Percentiles rank a stretch among this genome's conserved stretches.
These are phyloP conservation scores for Galerina marginata DNA, from an alignment of 768 basidiomycete species.

Conservation along the genomic window DNA sequence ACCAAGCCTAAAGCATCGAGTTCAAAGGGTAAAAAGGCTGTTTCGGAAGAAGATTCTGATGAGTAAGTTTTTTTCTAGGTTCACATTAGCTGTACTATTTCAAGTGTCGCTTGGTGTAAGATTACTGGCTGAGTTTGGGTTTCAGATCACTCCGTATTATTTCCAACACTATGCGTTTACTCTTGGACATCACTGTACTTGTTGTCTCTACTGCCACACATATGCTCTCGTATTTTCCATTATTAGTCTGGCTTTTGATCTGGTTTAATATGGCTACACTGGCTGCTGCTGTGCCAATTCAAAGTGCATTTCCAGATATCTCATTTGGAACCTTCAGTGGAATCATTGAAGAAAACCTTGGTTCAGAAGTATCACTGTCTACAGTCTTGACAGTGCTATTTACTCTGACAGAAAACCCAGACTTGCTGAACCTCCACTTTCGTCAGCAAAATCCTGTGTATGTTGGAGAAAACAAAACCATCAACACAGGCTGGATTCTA, in stretches of 20 bases:
- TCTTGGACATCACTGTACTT: not conserved
- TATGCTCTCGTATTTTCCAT: not conserved
- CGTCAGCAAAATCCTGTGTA: slow-evolving; percentile 8
- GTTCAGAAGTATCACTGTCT: slow-evolving; percentile 16
- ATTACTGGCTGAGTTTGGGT: too few relatives aligned
- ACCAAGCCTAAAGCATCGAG: too few relatives aligned
- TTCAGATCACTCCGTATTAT: not conserved
- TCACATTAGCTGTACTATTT: too few relatives aligned
- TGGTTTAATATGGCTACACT: not conserved
- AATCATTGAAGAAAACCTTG: slow-evolving; percentile 19
- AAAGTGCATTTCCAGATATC: slow-evolving; percentile 18
- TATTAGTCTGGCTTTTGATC: not conserved
- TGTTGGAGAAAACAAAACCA: not conserved
- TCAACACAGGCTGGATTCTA: not conserved
- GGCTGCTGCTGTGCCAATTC: not conserved
- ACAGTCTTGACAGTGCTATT: slow-evolving; percentile 23
- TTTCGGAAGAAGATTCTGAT: too few relatives aligned
- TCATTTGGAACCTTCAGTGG: slow-evolving; percentile 18
- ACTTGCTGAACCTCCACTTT: slow-evolving; percentile 23
- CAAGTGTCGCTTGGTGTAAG: too few relatives aligned
- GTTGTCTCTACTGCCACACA: not conserved
- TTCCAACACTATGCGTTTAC: not conserved
- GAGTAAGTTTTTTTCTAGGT: too few relatives aligned
- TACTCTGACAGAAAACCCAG: slow-evolving; percentile 20
- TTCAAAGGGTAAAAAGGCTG: too few relatives aligned